These are phyloP conservation scores for Clonostachys solani DNA, from an alignment of 2,329 filamentous ascomycete genomes.

Conservation along the genomic window DNA sequence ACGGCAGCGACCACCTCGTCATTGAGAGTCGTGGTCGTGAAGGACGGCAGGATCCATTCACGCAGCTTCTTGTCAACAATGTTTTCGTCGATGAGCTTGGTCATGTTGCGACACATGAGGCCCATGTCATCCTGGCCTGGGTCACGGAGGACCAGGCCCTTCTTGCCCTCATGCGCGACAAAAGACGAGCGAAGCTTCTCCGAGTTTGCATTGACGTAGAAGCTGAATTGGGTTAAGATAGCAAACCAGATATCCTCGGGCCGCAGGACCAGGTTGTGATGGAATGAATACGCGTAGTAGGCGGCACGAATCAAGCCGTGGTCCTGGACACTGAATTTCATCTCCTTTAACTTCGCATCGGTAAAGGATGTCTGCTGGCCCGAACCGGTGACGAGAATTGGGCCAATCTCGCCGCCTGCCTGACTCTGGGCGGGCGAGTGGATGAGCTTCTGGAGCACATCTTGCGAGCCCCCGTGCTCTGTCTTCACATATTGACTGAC, in stretches of 20 bases:
- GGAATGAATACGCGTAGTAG: constrained; percentile 33
- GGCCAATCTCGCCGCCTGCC: not conserved
- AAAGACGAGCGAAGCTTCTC: constrained; percentile 36
- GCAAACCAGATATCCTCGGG: constrained; percentile 50
- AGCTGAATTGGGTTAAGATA: constrained; percentile 41
- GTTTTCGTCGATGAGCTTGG: constrained; percentile 28
- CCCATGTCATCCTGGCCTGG: constrained; percentile 8
- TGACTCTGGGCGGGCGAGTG: too few species aligned
- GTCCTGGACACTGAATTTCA: not conserved
- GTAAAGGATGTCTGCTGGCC: not conserved
- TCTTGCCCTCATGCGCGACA: constrained; percentile 30
- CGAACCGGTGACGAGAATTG: not conserved
- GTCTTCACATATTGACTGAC: too few species aligned
- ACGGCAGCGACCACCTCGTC: constrained; percentile 38
- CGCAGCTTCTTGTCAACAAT: constrained; percentile 32
- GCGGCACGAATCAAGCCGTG: constrained; percentile 33
- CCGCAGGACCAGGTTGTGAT: constrained; percentile 39
- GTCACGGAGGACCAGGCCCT: constrained; percentile 4
- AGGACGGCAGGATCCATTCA: constrained; percentile 45
- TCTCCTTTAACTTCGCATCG: not conserved
- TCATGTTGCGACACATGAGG: constrained; percentile 28
- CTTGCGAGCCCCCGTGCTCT: too few species aligned
- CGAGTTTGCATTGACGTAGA: constrained; percentile 39
- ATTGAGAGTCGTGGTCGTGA: constrained; percentile 40
- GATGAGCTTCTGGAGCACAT: not conserved